Evolutionary conservation across 257 asterid species (phyloP), one percentile per base, ranked within the genome.

Genomic region (Perilla frutescens): DNA sequence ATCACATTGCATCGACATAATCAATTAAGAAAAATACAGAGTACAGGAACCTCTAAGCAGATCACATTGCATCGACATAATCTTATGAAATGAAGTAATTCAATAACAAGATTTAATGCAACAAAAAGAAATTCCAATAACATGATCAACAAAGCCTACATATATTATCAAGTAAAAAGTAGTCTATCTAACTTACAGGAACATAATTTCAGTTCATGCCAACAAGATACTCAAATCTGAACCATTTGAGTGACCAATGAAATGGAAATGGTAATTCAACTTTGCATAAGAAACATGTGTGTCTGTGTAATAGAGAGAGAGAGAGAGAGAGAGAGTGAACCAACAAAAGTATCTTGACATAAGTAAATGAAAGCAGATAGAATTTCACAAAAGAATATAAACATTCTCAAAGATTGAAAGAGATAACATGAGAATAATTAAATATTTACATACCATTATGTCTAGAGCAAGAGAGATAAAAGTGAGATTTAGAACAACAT

Each of bases 401-500:
- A 66, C 62, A 40, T 48, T 12, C 40, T 61, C 44, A 40, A 59
- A 45, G 7, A 55, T 51, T 41, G 40, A 11, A 58, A 41, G 41
- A 41, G 32, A 62, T 14, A 31, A 55, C 37, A 48, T 26, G 54
- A 72, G 11, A 66, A 71, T 1, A 54, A 40, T 47, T n/a, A 53
- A 54, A 71, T 40, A 70, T 65, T 62, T 54, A 53, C 41, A 39
- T 45, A 44, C 34, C 2, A 39, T 12, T 14, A 59, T 48, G 54
- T 68, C 57, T 40, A 43, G 55, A 58, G 65, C 47, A 60, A 32
- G 72, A 10, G 29, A 75, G 9, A 57, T 58, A 45, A 44, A 68
- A 4, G 48, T 13, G 7, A 67, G 72, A 72, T 41, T 63, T 34
- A 48, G 31, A 66, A 53, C 44, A 70, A 73, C 72, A 83, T 71